phyloP scores from a whole-genome alignment of 2,329 filamentous ascomycete genomes.

The Pseudogymnoascus sp. region DNA sequence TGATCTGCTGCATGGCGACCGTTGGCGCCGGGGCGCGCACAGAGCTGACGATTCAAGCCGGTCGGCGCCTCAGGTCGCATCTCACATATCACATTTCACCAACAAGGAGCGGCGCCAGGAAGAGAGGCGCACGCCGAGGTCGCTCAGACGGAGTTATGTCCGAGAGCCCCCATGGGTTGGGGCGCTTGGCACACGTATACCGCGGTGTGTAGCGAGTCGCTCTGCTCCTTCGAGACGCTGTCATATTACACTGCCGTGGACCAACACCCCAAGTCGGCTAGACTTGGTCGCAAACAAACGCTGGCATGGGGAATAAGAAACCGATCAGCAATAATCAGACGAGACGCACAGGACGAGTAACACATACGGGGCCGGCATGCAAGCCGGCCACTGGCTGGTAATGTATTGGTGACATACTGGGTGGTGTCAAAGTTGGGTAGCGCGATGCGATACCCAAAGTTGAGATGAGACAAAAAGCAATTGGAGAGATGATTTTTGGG shows the following conservation, averaged over 20 bases:
- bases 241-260: neutral
- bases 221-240: neutral
- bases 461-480: constrained; percentile 3
- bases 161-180: neutral
- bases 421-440: constrained; percentile 7
- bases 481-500: neutral
- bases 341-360: neutral
- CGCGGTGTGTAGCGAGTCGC: neutral
- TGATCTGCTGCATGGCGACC: neutral
- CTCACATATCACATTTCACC: neutral
- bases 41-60: constrained; percentile 2
- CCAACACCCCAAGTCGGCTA: constrained; percentile 5
- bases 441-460: constrained; percentile 1
- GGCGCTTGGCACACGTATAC: neutral
- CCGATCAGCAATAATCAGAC: neutral
- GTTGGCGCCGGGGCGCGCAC: neutral
- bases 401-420: constrained; percentile 1
- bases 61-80: neutral
- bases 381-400: neutral
- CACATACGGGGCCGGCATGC: neutral
- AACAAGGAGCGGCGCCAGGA: neutral
- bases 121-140: neutral
- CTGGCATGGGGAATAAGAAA: neutral
- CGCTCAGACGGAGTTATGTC: neutral
- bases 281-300: neutral